Evolutionary conservation across 495 filamentous ascomycete genomes (phyloP).

Genomic region (Penicillium bialowiezense): DNA sequence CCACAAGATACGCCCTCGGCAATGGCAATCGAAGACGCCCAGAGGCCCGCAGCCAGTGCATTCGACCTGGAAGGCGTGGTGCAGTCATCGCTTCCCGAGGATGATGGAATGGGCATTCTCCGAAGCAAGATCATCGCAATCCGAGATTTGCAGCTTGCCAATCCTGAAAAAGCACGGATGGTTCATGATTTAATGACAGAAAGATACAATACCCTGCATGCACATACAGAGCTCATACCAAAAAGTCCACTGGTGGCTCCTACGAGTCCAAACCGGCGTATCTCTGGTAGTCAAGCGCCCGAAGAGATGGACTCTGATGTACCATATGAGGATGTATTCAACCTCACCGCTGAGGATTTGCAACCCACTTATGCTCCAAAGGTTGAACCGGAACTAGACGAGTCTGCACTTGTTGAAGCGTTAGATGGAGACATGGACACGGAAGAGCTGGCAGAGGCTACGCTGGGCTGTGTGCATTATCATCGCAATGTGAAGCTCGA

Average conservation of each 20-base stretch:
- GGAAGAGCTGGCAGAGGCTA: conserved; percentile 38
- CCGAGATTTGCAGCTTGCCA: conserved; percentile 58
- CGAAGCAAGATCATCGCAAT: conserved; percentile 77
- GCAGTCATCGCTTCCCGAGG: conserved; percentile 65
- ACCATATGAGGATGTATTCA: conserved; percentile 53
- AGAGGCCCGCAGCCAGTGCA: conserved; percentile 1
- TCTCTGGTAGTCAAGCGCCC: no score
- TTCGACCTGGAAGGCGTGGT: conserved; percentile 19
- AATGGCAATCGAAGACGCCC: not conserved
- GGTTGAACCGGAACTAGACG: conserved; percentile 36
- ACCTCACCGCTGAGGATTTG: conserved; percentile 69
- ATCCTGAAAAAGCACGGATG: conserved; percentile 72
- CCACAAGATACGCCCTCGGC: not conserved
- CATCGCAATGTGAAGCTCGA: conserved; percentile 93
- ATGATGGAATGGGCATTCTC: conserved; percentile 85
- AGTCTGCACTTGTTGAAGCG: conserved; percentile 25
- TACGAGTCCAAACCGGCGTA: no score
- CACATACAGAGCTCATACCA: conserved; percentile 23
- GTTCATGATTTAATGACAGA: conserved; percentile 84
- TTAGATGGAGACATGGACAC: conserved; percentile 40
- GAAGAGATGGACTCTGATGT: not conserved
- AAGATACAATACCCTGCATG: conserved; percentile 58
- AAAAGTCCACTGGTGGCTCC: no score
- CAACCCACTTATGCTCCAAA: conserved; percentile 65
- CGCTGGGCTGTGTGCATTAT: conserved; percentile 88